Evolutionary conservation across 345 rosid species (phyloP).

Genomic region (Linum usitatissimum): DNA sequence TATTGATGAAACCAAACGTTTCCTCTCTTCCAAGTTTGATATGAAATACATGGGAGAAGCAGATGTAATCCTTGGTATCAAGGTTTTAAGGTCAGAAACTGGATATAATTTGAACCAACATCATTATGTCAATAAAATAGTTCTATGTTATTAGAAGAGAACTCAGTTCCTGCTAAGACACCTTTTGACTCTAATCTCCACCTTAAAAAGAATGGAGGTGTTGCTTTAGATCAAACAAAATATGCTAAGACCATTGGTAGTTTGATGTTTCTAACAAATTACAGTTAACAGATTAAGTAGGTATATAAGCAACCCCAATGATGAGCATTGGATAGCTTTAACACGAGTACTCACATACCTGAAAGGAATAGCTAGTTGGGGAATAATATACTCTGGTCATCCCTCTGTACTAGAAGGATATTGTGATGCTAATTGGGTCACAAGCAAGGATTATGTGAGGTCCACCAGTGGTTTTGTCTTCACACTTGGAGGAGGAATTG

Average conservation of each 20-base stretch:
- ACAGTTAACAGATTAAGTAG: slow-evolving; percentile 1
- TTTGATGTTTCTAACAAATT: neutral
- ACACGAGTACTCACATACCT: neutral
- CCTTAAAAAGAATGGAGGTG: no score
- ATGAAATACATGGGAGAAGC: no score
- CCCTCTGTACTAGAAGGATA: neutral
- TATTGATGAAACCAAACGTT: neutral
- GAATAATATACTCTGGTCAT: neutral
- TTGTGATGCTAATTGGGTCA: slow-evolving; percentile 8
- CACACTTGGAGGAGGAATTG: neutral
- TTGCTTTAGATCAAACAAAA: no score
- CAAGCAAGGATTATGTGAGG: neutral
- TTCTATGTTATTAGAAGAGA: no score
- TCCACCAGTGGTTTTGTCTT: slow-evolving; percentile 6
- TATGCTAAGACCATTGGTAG: no score
- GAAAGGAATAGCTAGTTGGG: neutral
- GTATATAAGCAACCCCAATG: neutral
- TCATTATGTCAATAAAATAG: slow-evolving; percentile 1
- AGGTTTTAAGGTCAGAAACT: no score
- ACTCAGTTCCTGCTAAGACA: neutral
- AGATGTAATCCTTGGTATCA: no score
- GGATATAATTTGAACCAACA: neutral
- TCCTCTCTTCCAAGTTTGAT: neutral
- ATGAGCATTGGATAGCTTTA: neutral
- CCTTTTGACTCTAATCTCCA: no score